A percentile compares a stretch with the other conserved stretches of the same genome.
Conservation (phyloP, 805 yeast species). For the Metschnikowia reukaufii region DNA sequence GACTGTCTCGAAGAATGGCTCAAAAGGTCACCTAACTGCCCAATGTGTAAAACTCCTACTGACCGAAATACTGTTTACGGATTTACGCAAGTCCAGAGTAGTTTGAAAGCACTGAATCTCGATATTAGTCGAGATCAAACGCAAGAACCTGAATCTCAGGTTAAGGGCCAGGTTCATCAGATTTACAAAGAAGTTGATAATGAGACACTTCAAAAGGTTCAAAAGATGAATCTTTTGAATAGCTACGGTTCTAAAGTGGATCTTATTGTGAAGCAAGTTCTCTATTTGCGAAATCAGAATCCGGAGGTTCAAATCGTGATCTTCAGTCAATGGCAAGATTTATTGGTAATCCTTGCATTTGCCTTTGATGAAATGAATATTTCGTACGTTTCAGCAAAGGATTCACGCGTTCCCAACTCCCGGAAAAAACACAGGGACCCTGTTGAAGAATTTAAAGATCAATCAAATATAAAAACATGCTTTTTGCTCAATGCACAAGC, state of each 20-base stretch:
- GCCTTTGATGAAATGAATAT: conserved; percentile 65
- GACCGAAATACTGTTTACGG: conserved; percentile 57
- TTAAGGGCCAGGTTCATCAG: conserved; percentile 6
- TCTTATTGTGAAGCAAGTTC: conserved; percentile 69
- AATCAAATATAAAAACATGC: conserved; percentile 67
- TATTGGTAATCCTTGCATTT: conserved; percentile 62
- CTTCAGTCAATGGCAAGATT: conserved; percentile 86
- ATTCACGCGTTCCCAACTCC: conserved; percentile 22
- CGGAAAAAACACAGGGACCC: conserved; percentile 12
- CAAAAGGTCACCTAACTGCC: conserved; percentile 58
- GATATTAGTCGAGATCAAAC: conserved; percentile 24
- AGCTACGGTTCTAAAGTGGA: conserved; percentile 86
- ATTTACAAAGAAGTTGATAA: conserved; percentile 49
- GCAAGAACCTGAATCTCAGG: neutral
- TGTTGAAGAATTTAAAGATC: conserved; percentile 59
- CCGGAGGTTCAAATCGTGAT: conserved; percentile 74
- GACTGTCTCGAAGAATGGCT: conserved; percentile 81
- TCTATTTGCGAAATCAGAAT: conserved; percentile 59
- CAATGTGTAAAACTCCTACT: conserved; percentile 70
- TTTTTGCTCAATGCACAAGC: conserved; percentile 81
- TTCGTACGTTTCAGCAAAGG: conserved; percentile 54
- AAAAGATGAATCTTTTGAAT: conserved; percentile 29
- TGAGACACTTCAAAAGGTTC: conserved; percentile 45
- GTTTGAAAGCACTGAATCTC: conserved; percentile 48
- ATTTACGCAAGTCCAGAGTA: conserved; percentile 60